Base-by-base conservation (phyloP, 768 basidiomycete genomes). In the Pisolithus orientalis region DNA sequence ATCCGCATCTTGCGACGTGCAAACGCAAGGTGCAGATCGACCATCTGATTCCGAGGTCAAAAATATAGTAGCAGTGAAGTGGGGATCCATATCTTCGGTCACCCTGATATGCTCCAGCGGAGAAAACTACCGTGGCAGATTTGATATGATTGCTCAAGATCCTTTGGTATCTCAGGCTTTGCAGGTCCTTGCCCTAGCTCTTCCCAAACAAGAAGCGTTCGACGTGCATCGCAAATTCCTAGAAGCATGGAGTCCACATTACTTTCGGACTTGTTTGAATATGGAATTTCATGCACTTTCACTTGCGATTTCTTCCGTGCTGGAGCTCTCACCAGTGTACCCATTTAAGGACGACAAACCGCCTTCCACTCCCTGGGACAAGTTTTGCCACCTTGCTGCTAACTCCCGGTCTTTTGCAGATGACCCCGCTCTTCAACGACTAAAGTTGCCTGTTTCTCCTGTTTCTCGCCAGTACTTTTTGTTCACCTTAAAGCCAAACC, bases 251-350 rank as follows among this genome's bases (percentile, higher is more conserved):
- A 78, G 80, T 1, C 56, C 61, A 3, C 66, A 55, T 34, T 66
- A 68, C 17, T 76, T 79, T 46, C 71, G 75, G 4, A 69, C 67
- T 10, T 70, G 72, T 4, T 69, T 75, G 3, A 72, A 69, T n/a
- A 60, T 75, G 32, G 79, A 87, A 57, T 85, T 86, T 47, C 72
- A 75, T 5, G 80, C 77, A 28, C 78, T 89, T 44, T 66, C 72
- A 4, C 66, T 66, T 0, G 80, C 84, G 1, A 69, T 91, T 4
- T 75, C 71, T 56, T 65, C 65, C 25, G 57, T 75, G 11, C 75
- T 90, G 42, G 71, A 72, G 6, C 62, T 75, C 9, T 57, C 54
- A 7, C 60, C 79, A 42, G 59, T 66, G 27, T 57, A 57, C 14
- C 48, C 59, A 21, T 39, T 61, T 8, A 47, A 56, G 5, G 56